Percentiles rank a stretch among this genome's conserved stretches.
These are phyloP conservation scores for Spathaspora girioi DNA, from an alignment of 805 yeast species.

Conservation along the genomic window DNA sequence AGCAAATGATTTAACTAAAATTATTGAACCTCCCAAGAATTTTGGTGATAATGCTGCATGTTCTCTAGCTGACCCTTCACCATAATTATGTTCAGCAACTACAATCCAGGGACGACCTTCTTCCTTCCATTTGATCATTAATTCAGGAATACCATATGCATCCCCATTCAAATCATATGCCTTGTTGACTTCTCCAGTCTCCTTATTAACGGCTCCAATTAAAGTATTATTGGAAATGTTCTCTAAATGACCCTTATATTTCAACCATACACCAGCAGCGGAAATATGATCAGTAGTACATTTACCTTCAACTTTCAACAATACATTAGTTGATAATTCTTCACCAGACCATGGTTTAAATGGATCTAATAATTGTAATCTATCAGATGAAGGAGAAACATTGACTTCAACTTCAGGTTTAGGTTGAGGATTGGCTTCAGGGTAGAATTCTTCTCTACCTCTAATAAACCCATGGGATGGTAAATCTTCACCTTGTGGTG, in stretches of 20 bases:
- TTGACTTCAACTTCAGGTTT: slow-evolving; percentile 54
- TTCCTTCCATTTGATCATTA: slow-evolving; percentile 93
- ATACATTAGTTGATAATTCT: slow-evolving; percentile 71
- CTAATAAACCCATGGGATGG: slow-evolving; percentile 73
- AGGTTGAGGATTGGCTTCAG: slow-evolving; percentile 64
- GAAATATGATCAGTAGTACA: slow-evolving; percentile 98
- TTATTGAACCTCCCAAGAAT: slow-evolving; percentile 86
- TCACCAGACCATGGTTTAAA: slow-evolving; percentile 83
- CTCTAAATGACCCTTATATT: slow-evolving; percentile 96
- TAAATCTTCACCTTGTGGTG: slow-evolving; percentile 82
- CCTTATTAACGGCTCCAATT: slow-evolving; percentile 95
- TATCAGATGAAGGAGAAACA: slow-evolving; percentile 86
- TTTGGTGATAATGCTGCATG: slow-evolving; percentile 97
- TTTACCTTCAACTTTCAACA: slow-evolving; percentile 93
- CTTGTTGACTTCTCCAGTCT: slow-evolving; percentile 91
- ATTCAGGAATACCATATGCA: slow-evolving; percentile 81
- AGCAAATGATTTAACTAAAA: slow-evolving; percentile 92
- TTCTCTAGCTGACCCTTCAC: slow-evolving; percentile 99
- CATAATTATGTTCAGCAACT: slow-evolving; percentile 96
- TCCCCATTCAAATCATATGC: slow-evolving; percentile 85
- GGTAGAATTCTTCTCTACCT: slow-evolving; percentile 76
- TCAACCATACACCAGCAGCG: slow-evolving; percentile 98
- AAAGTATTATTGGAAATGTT: slow-evolving; percentile 93
- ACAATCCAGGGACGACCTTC: slow-evolving; percentile 88
- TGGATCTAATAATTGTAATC: slow-evolving; percentile 88